Evolutionary conservation across 2,329 filamentous ascomycete species (phyloP).

Genomic region (Pseudopithomyces maydicus): DNA sequence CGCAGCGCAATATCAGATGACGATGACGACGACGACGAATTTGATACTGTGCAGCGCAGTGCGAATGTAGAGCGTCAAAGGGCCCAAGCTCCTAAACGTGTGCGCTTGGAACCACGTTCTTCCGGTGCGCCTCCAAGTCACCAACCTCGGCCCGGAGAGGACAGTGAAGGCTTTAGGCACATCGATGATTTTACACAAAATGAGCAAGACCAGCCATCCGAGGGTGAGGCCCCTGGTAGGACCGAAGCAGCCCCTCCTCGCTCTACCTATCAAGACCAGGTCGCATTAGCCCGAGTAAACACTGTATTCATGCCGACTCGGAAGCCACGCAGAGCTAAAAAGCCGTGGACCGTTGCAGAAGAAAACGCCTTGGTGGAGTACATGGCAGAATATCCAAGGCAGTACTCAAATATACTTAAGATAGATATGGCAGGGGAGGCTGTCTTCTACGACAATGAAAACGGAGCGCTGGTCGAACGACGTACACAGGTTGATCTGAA

Average conservation of each 20-base stretch:
- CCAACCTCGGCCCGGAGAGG: constrained; percentile 21
- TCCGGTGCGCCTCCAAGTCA: constrained; percentile 35
- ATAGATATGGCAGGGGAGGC: constrained; percentile 20
- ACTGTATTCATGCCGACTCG: constrained; percentile 5
- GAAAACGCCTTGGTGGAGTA: constrained; percentile 53
- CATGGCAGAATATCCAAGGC: constrained; percentile 52
- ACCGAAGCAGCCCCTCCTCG: constrained; percentile 27
- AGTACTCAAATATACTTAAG: constrained; percentile 54
- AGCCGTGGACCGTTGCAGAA: constrained; percentile 35
- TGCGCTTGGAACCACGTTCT: constrained; percentile 28
- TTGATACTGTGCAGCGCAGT: constrained; percentile 47
- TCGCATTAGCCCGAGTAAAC: constrained; percentile 24
- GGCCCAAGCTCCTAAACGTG: constrained; percentile 33
- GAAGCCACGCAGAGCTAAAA: constrained; percentile 23
- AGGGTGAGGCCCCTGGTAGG: constrained; percentile 31
- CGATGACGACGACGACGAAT: constrained; percentile 51
- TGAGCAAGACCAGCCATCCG: constrained; percentile 29
- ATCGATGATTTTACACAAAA: constrained; percentile 8
- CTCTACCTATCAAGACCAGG: constrained; percentile 20
- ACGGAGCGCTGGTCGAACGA: constrained; percentile 14
- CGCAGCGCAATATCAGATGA: constrained; percentile 28
- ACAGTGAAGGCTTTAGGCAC: constrained; percentile 2
- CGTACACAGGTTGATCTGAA: constrained; percentile 59
- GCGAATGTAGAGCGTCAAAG: constrained; percentile 42
- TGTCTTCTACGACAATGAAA: constrained; percentile 19